Evolutionary conservation across 768 basidiomycete genomes (phyloP).

Genomic region (Tephrocybe sp.): DNA sequence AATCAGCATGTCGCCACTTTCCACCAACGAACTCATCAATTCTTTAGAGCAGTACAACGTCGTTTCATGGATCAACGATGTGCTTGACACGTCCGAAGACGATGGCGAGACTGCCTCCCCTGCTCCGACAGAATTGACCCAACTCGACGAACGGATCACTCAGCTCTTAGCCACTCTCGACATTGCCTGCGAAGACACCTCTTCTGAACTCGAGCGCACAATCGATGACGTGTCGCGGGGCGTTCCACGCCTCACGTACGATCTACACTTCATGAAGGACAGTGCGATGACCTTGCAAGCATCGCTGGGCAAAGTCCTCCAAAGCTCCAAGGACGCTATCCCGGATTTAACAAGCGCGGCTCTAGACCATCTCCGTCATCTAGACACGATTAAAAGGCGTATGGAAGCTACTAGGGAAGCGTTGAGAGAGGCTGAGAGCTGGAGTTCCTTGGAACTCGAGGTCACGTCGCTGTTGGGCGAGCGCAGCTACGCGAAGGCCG

Average conservation of each 20-base stretch:
- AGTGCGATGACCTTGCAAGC: constrained; percentile 76
- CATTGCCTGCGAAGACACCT: constrained; percentile 86
- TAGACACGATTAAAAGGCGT: constrained; percentile 80
- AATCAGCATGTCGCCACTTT: constrained; percentile 23
- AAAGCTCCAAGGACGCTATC: constrained; percentile 49
- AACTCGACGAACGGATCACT: constrained; percentile 73
- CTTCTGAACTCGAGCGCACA: constrained; percentile 78
- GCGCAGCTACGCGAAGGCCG: constrained; percentile 82
- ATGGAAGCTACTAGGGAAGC: constrained; percentile 93
- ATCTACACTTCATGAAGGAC: constrained; percentile 97
- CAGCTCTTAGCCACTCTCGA: constrained; percentile 80
- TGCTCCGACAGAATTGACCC: constrained; percentile 41
- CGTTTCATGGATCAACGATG: constrained; percentile 72
- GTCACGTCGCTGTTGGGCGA: constrained; percentile 83
- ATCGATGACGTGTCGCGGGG: constrained; percentile 93
- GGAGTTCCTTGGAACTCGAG: constrained; percentile 94
- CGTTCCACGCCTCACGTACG: constrained; percentile 90
- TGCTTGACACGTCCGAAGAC: constrained; percentile 40
- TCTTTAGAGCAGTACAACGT: constrained; percentile 61
- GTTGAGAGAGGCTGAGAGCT: constrained; percentile 91
- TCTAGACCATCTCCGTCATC: constrained; percentile 72
- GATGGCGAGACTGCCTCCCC: constrained; percentile 24
- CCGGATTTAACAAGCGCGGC: constrained; percentile 61
- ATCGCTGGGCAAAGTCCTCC: constrained; percentile 62
- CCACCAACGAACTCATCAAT: constrained; percentile 46